phyloP scores from a whole-genome alignment of 176 grass and related monocot species.

The Thinopyrum elongatum region DNA sequence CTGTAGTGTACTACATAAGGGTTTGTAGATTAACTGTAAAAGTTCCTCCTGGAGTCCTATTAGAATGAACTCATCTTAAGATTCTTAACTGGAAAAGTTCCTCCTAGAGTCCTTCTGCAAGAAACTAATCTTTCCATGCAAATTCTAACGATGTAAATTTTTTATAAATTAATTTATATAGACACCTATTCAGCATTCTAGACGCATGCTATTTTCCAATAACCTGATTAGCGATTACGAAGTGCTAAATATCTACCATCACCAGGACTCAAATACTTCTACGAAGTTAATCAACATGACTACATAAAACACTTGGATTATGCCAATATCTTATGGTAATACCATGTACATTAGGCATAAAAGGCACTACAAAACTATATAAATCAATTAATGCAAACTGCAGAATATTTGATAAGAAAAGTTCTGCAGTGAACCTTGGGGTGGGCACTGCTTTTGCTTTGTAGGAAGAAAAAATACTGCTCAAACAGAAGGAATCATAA shows the following conservation, averaged over 20 bases:
- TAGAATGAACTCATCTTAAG: conserved; percentile 3
- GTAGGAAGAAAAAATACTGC: conserved; percentile 5
- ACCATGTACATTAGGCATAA: neutral
- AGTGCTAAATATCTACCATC: conserved; percentile 6
- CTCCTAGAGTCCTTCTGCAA: neutral
- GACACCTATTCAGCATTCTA: neutral
- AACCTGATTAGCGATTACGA: no score
- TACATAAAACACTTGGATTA: neutral
- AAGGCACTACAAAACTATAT: neutral
- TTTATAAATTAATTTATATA: neutral
- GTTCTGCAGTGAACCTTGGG: neutral
- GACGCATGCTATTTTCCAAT: neutral
- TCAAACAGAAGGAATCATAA: conserved; percentile 8
- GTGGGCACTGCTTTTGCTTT: neutral
- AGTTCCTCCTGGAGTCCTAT: neutral
- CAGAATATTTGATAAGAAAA: neutral
- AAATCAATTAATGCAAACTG: neutral
- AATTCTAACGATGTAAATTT: neutral
- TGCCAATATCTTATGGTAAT: conserved; percentile 6
- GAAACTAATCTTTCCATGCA: conserved; percentile 10
- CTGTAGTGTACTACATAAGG: neutral
- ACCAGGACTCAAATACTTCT: neutral
- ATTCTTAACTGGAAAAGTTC: neutral
- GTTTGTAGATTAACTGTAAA: neutral
- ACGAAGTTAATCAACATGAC: neutral